Evolutionary conservation across 805 yeast genomes (phyloP), one percentile per base, ranked within the genome.

Genomic region (Kuraishia cidri): DNA sequence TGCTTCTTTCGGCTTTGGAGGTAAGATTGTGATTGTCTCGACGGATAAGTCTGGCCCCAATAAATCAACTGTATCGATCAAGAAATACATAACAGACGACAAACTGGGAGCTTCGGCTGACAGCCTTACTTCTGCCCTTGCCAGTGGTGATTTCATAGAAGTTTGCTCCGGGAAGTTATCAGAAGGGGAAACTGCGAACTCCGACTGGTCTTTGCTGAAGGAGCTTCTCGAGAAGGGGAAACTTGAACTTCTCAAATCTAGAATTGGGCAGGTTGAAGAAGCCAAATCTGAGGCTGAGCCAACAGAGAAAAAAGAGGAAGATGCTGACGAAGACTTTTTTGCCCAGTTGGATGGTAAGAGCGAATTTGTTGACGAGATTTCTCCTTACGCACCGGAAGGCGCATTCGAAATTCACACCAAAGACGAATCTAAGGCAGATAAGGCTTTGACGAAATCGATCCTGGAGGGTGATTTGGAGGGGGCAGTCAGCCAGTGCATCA

Each of bases 1-100:
- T 31, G 95, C 80, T 10, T 62, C 75, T 2, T 92, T 94, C 67
- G 97, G 95, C 0, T 90, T 87, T 60, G 98, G 98, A 39, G 95
- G 95, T 33, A 86, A 85, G 58, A 54, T 92, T 26, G 88, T 81
- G 4, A 54, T 65, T 9, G 60, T 65, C 7, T 21, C 31, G 16
- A 37, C 40, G 7, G 57, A 56, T 33, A 60, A 63, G 30, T 65
- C 64, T 14, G n/a, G n/a, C n/a, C n/a, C n/a, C n/a, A 49, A 48
- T 3, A 51, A 56, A 40, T 62, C 75, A 18, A 36, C 55, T 5
- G 53, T 75, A 13, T 52, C 54, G 16, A 58, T 75, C 36, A 48
- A 62, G 16, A 71, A 69, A 43, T 53, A 68, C 53, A 45, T 40
- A 4, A 46, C 60, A 8, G 66, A 62, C 32, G 59, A 54, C 10